A percentile compares a stretch with the other conserved stretches of the same genome.
phyloP scores from a whole-genome alignment of 305 asterid species.

The Lippia alba region DNA sequence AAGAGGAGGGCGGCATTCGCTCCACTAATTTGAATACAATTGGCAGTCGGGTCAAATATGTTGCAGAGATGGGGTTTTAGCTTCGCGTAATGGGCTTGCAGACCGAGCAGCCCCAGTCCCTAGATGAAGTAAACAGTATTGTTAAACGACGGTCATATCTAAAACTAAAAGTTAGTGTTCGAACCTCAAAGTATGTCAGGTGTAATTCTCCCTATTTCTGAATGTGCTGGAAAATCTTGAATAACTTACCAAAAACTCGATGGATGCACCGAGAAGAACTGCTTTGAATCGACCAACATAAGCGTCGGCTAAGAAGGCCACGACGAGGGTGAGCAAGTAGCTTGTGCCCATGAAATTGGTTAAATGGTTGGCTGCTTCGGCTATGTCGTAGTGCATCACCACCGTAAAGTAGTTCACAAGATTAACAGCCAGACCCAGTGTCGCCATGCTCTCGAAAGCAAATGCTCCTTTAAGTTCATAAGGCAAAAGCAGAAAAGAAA shows the following conservation, averaged over 20 bases:
- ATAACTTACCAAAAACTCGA: constrained; percentile 58
- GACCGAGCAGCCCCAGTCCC: constrained; percentile 72
- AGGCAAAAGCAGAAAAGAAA: neutral
- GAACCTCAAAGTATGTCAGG: no score
- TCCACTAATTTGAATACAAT: constrained; percentile 55
- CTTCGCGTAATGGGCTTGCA: constrained; percentile 68
- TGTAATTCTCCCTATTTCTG: no score
- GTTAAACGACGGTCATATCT: no score
- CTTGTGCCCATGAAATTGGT: constrained; percentile 65
- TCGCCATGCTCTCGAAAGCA: constrained; percentile 57
- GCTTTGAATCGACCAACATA: constrained; percentile 67
- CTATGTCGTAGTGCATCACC: constrained; percentile 63
- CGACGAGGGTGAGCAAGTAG: constrained; percentile 62
- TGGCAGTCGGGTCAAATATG: constrained; percentile 46
- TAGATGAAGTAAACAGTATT: constrained; percentile 16
- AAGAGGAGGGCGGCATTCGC: constrained; percentile 56
- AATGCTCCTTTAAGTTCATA: constrained; percentile 47
- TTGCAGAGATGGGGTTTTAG: constrained; percentile 68
- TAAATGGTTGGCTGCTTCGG: constrained; percentile 71
- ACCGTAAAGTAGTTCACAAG: constrained; percentile 57
- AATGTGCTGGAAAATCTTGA: no score
- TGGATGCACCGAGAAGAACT: constrained; percentile 45
- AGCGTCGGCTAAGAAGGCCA: constrained; percentile 72
- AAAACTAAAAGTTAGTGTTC: no score
- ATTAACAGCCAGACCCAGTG: constrained; percentile 52